Evolutionary conservation across 805 yeast species (phyloP), one percentile per base, ranked within the genome.

Genomic region (Saccharomycopsis lassenensis): DNA sequence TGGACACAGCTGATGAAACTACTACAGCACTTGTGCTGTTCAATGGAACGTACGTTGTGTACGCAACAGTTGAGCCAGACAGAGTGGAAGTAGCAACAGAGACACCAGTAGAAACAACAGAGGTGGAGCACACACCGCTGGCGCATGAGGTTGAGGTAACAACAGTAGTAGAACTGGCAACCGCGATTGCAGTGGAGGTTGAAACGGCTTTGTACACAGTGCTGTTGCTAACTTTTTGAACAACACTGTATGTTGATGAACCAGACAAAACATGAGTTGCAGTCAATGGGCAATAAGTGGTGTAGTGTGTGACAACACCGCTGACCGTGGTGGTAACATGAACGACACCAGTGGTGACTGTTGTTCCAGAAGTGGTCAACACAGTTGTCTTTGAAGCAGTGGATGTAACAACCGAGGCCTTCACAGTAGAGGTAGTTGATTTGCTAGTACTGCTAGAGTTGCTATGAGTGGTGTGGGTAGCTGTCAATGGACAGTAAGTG

Each of bases 381-480:
- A 15, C 23, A 33, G 29, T 16, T 23, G 24, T 16, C 16, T 7
- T 23, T 29, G 43, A 22, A 15, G 10, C 11, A 22, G 24, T 22
- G 11, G 24, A 7, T 7, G 24, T 11, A 7, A 22, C 24, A 22
- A 7, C 11, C 7, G 24, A 22, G 11, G 24, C 38, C 54, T 31
- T 47, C 11, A 22, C 10, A 7, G 24, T 7, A 22, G 24, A 11
- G 11, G 7, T 22, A 22, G 6, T 7, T 5, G 65, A 14, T 60
- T 51, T 35, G 42, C 43, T n/a, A 48, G 48, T 12, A 46, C 68
- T n/a, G n/a, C n/a, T n/a, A n/a, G n/a, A n/a, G 15, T 63, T 57
- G 29, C 54, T 61, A 40, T 62, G 63, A 39, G 63, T 68, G 32
- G 26, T 37, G 19, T 4, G 42, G 30, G 11, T 7, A 16, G 24